Base-by-base conservation (phyloP, 306 rosid species). In the Calophaca sinica region DNA sequence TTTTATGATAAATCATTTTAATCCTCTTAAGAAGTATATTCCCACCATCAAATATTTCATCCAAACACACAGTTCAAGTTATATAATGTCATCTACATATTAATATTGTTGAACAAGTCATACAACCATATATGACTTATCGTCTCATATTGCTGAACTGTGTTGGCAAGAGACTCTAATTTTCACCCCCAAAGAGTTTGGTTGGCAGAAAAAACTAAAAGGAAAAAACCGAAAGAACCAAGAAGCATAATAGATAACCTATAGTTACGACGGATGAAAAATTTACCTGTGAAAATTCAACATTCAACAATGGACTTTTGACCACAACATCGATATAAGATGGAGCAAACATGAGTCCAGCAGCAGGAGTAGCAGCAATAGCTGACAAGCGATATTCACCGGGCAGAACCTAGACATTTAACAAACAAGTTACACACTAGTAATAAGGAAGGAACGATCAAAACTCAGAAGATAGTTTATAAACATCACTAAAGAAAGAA, bases 341-440 rank as follows among this genome's bases (percentile, higher is more conserved):
- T 59, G 98, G 99, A 81, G 88, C 78, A 86, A 96, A 92, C 81
- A 90, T 78, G 81, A 96, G 87, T 53, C 98, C 97, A 74, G 96
- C 89, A 82, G 86, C 86, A 7, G 90, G 86, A 62, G 84, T 33
- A 69, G 93, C 82, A 75, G 96, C 90, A 85, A 96, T 78, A 68
- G 97, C 96, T 70, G 99, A 92, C 69, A 96, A 77, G 79, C 97
- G 98, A 82, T 96, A 96, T 78, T 92, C 99, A 73, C 98, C 98
- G 6, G 93, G 81, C 75, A 86, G 85, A 82, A 96, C 97, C 99
- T 96, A 85, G 60, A 76, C 55, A 86, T 36, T 10, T 29, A 53
- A 51, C 39, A 60, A 73, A 73, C 8, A 29, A 73, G 72, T 68
- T 65, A 72, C 38, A 65, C 36, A 57, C 52, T 65, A 64, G 41